Base-by-base conservation (phyloP, 2,329 filamentous ascomycete species). In the Paraphoma chrysanthemicola region DNA sequence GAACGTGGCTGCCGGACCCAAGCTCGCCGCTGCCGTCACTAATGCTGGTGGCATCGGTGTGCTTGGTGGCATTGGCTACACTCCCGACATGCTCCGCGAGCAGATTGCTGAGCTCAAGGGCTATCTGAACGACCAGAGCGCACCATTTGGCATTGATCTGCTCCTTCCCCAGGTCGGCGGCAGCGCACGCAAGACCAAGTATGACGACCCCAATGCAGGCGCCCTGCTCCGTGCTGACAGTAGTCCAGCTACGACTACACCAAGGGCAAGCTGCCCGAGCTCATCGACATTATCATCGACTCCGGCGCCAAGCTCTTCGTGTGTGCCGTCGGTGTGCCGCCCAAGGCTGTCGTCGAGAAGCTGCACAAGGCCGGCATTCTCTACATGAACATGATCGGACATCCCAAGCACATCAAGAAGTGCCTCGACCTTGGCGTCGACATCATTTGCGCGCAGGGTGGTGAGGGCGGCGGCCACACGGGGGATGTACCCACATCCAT, bases 301-400 rank as follows among this genome's bases (percentile, higher is more conserved):
- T 92, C 89, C 53, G 92, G 92, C 65, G 91, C 93, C 59, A 93
- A 88, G 79, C 88, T 99, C 57, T 99, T 99, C 82, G 95, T 99
- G 70, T 97, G 92, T 50, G 95, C 95, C 71, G 93, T 99, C 77
- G 95, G 95, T 72, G 90, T 98, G 28, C 93, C 95, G 43, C 92
- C 95, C 66, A 92, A 91, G 80, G 82, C 86, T 68, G 89, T 97
- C 56, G 93, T 99, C 72, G 93, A 98, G 66, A 90, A 87, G 76
- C 88, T 99, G 45, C 95, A 99, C 86, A 86, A 88, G 74, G 82
- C 88, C 72, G 93, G 93, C 67, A 86, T 99, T 68, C 85, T 96
- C 67, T 97, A 96, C 86, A 98, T 98, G 95, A 99, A 99, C 89
- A 99, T 99, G 95, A 93, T 99, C 77, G 95, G 95, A 67, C 95